A percentile compares a stretch with the other conserved stretches of the same genome.
These are phyloP conservation scores for Diplosphaera chodatii DNA, from an alignment of 139 green algal species.

Conservation along the genomic window DNA sequence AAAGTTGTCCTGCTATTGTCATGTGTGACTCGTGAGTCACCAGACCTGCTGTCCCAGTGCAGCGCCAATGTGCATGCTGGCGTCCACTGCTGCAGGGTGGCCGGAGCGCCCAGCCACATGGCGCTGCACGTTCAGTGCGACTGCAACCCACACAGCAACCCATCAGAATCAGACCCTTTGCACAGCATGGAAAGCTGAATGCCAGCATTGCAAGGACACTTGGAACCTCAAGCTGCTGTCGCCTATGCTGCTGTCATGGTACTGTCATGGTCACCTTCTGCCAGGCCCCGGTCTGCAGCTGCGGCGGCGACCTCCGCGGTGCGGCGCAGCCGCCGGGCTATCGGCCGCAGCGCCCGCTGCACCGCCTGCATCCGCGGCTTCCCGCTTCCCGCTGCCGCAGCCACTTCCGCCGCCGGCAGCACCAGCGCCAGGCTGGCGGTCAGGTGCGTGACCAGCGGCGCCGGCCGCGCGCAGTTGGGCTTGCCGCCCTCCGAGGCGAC, in stretches of 20 bases:
- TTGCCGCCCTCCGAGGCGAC: neutral
- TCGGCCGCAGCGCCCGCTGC: slow-evolving; percentile 23
- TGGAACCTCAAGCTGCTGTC: too few relatives aligned
- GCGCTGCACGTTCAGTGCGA: neutral
- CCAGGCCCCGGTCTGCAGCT: slow-evolving; percentile 38
- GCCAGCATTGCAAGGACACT: too few relatives aligned
- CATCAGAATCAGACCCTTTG: neutral
- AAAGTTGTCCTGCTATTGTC: too few relatives aligned
- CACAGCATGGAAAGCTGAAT: too few relatives aligned
- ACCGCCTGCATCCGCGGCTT: slow-evolving; percentile 21
- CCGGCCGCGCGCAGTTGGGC: neutral
- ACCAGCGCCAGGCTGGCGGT: slow-evolving; percentile 3
- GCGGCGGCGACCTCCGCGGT: slow-evolving; percentile 3
- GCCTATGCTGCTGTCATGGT: too few relatives aligned
- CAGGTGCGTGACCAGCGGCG: slow-evolving; percentile 8
- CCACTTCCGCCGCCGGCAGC: too few relatives aligned
- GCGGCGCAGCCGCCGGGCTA: slow-evolving; percentile 6
- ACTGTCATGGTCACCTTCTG: slow-evolving; percentile 24
- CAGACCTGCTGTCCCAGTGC: slow-evolving; percentile 19
- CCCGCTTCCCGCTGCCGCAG: too few relatives aligned
- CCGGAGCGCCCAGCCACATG: slow-evolving; percentile 20
- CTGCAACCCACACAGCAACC: slow-evolving; percentile 22
- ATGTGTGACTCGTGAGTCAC: too few relatives aligned
- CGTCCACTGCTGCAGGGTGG: slow-evolving; percentile 42
- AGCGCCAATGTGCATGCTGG: slow-evolving; percentile 45